Evolutionary conservation across 768 basidiomycete species (phyloP).

Genomic region (Lactifluus piperatus): DNA sequence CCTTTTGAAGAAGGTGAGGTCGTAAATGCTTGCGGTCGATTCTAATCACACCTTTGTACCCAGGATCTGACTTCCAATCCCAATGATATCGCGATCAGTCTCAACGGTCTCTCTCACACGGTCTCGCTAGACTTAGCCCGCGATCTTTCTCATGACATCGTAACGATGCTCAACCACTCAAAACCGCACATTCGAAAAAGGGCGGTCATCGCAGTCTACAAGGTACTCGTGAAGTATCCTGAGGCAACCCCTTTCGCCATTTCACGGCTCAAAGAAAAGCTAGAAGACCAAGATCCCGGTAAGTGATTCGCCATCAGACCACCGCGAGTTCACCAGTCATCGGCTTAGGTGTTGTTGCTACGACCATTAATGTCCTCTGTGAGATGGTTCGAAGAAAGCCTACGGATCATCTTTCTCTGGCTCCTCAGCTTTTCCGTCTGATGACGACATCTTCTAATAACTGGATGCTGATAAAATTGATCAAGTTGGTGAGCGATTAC

Average conservation of each 20-base stretch:
- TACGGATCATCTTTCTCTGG: conserved; percentile 71
- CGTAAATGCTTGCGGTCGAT: background rate
- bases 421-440: conserved; percentile 88
- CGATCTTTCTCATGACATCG: conserved; percentile 79
- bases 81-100: conserved; percentile 61
- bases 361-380: conserved; percentile 89
- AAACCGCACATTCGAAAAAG: conserved; percentile 83
- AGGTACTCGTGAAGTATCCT: conserved; percentile 73
- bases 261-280: conserved; percentile 62
- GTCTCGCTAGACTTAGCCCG: conserved; percentile 84
- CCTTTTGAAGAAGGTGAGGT: conserved; percentile 78
- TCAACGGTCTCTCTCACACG: conserved; percentile 79
- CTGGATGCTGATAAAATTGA: conserved; percentile 99
- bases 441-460: conserved; percentile 93
- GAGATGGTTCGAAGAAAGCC: conserved; percentile 82
- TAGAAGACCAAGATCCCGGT: conserved; percentile 75
- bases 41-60: conserved; percentile 18
- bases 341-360: conserved; percentile 74
- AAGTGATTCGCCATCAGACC: conserved; percentile 17
- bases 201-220: conserved; percentile 77
- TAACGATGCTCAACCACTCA: conserved; percentile 85
- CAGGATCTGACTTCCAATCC: conserved; percentile 78
- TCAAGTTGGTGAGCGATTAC: conserved; percentile 67
- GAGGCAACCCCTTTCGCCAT: conserved; percentile 63
- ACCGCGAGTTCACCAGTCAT: background rate